Base-by-base conservation (phyloP, 2,329 filamentous ascomycete genomes). In the Penicillium oxalicum region DNA sequence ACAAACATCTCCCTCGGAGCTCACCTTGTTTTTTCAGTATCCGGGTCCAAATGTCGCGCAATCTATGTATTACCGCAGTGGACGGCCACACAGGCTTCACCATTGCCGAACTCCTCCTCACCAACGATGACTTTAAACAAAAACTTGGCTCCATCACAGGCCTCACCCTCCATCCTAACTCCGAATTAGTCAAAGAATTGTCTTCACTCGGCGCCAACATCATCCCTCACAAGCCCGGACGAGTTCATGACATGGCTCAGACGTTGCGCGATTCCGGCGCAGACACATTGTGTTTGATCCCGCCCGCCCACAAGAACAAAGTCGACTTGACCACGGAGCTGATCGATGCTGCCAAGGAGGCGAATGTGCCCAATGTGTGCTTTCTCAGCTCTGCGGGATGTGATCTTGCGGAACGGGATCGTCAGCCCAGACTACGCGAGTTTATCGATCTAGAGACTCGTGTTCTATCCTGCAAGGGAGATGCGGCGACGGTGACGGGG, bases 41-140 rank as follows among this genome's bases (percentile, higher is more conserved):
- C 18, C 5, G 24, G 36, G 5, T 26, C 36, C 4, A 42, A 5
- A 35, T 42, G 27, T 46, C 37, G 8, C 9, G 43, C 53, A 76
- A 77, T 45, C 54, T 78, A 44, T 74, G 71, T 56, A 66, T 78
- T 56, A 77, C 74, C 2, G 70, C 75, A 29, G 67, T 70, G 9
- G 76, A 78, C 38, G 76, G 76, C 57, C 67, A 78, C 47, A 78
- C 74, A 4, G 76, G 75, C 53, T 77, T 75, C 53, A 62, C 73
- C 49, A 77, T 78, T 54, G 72, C 69, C 8, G 43, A 45, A 34
- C 43, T 45, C 26, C 24, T 45, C 7, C 26, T 78, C 40, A 72
- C 66, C 24, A 57, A 75, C 3, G 38, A 49, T 28, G 62, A 69
- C 24, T 78, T 79, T 64, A 67, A 64, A 12, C 61, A 61, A 24